Base-by-base conservation (phyloP, 495 filamentous ascomycete species). In the Friedmanniomyces endolithicus region DNA sequence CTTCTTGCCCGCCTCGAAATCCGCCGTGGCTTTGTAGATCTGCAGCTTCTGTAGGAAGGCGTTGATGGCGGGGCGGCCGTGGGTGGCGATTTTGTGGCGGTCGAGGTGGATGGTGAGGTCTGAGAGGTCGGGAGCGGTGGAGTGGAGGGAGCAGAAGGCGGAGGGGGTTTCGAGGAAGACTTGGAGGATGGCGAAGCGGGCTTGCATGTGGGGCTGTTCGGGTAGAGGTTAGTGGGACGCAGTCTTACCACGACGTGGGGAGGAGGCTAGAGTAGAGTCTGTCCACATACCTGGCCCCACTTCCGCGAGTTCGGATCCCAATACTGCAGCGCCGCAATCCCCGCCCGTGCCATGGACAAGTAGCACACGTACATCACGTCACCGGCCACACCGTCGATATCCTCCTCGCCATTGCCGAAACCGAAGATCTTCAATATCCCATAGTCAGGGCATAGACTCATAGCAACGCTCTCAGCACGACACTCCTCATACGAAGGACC, bases 41-140 rank as follows among this genome's bases (percentile, higher is more conserved):
- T 96, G 90, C 51, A 97, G 67, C 69, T 95, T 90, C 70, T 88
- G 88, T 50, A 96, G 71, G 62, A 94, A 94, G n/a, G 78, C 74
- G 56, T 88, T 89, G 12, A 98, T 86, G 1, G 90, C 90, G 35
- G 78, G 76, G 2, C 78, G 72, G 70, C 70, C 71, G 14, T 67
- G 68, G 3, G 48, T 75, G 25, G 88, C 67, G 51, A 97, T 96
- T 74, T 95, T 94, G 40, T 72, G 79, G 6, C 87, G 79, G 63
- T 96, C 88, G 22, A 98, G 70, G 22, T 74, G 76, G 57, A 98
- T 87, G 2, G 78, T 81, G 17, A 96, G 72, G 65, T 95, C 88
- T 0, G 79, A 82, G 1, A 94, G 77, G 65, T 94, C 87, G 16
- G 83, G 79, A 51, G 83, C 79, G 31, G 71, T 79, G 64, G 86